Percentiles rank a stretch among this genome's conserved stretches.
phyloP scores from a whole-genome alignment of 352 stramenopile species.

The Pythium utonaiense region DNA sequence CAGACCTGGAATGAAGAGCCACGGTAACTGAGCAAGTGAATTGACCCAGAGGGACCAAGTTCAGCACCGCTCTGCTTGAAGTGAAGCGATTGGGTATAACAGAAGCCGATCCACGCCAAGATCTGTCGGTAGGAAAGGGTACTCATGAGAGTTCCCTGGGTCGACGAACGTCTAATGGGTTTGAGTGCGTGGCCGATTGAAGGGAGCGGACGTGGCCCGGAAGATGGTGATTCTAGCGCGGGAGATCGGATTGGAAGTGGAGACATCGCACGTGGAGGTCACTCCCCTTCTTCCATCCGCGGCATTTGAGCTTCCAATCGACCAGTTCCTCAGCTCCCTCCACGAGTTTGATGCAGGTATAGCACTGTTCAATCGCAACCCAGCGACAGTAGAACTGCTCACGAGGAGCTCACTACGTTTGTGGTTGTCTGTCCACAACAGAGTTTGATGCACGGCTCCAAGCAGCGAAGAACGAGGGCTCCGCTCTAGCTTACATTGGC shows the following conservation, averaged over 20 bases:
- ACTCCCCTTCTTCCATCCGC: conserved; percentile 37
- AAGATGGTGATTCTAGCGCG: conserved; percentile 70
- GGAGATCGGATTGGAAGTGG: conserved; percentile 36
- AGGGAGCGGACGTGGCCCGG: conserved; percentile 59
- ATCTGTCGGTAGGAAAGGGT: conserved; percentile 34
- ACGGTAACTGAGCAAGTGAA: background rate
- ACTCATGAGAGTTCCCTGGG: too few relatives aligned
- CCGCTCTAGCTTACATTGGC: conserved; percentile 53
- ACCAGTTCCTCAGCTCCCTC: conserved; percentile 54
- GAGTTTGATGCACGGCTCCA: conserved; percentile 26
- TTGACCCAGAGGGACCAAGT: conserved; percentile 32
- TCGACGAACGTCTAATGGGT: too few relatives aligned
- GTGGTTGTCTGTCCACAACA: background rate
- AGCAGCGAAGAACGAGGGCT: conserved; percentile 23
- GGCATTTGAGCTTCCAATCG: conserved; percentile 36
- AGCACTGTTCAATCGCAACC: too few relatives aligned
- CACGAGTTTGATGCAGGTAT: conserved; percentile 35
- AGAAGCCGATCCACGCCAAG: conserved; percentile 62
- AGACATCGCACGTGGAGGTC: conserved; percentile 39
- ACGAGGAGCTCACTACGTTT: background rate
- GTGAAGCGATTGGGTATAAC: conserved; percentile 57
- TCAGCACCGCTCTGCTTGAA: conserved; percentile 40
- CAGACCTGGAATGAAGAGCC: background rate
- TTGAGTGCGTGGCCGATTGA: too few relatives aligned
- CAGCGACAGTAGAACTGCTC: too few relatives aligned